Evolutionary conservation across 192 early-diverging fungal genomes (phyloP).

Genomic region (Entomortierella beljakovae): DNA sequence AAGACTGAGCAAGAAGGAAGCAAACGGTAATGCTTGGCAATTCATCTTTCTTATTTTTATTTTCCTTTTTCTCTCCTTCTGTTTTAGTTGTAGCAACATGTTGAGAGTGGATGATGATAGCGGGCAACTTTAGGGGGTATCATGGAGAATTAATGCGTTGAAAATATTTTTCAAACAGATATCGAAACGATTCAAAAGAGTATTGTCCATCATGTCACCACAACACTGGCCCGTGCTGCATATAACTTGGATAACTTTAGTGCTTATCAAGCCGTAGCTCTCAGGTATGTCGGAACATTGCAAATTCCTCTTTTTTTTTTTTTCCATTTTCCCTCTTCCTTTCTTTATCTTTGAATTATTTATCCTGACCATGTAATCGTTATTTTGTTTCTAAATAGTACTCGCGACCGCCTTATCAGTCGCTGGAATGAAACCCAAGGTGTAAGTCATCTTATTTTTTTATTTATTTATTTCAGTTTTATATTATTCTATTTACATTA

Average conservation of each 20-base stretch:
- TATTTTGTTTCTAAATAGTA: conserved; percentile 49
- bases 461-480: background rate
- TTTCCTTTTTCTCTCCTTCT: background rate
- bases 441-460: conserved; percentile 29
- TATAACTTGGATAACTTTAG: conserved; percentile 94
- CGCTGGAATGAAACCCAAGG: conserved; percentile 97
- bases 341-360: background rate
- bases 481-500: too few relatives aligned
- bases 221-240: conserved; percentile 89
- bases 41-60: background rate
- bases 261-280: conserved; percentile 93
- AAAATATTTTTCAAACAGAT: conserved; percentile 57
- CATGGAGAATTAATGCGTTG: background rate
- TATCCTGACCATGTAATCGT: background rate
- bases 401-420: conserved; percentile 93
- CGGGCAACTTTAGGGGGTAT: too few relatives aligned
- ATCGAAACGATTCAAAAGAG: conserved; percentile 80
- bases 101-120: background rate
- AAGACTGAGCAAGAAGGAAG: conserved; percentile 49
- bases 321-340: background rate
- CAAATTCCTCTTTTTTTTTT: background rate
- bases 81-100: too few relatives aligned
- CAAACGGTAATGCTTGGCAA: conserved; percentile 29
- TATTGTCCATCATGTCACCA: conserved; percentile 90
- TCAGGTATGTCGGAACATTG: conserved; percentile 64